phyloP scores from a whole-genome alignment of 345 rosid species.

The Syzygium jambos region DNA sequence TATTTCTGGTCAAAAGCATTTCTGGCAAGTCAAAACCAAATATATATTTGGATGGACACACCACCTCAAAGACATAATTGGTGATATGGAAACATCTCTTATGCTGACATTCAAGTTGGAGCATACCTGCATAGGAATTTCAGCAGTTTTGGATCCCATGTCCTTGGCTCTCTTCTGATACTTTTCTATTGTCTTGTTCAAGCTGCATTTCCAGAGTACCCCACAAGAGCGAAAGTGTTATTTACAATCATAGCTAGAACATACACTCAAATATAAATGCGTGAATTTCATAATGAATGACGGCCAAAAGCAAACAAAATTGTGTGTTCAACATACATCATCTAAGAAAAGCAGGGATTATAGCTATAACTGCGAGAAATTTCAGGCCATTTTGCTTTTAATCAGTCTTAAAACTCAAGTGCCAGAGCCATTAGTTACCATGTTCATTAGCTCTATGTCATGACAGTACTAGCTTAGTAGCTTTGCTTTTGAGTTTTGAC shows the following conservation, averaged over 20 bases:
- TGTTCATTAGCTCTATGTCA: neutral
- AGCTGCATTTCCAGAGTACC: conserved; percentile 15
- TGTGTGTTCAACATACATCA: neutral
- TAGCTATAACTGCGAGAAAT: neutral
- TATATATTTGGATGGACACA: neutral
- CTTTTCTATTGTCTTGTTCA: conserved; percentile 57
- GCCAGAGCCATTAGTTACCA: neutral
- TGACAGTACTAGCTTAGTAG: neutral
- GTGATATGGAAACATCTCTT: neutral
- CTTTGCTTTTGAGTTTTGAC: neutral
- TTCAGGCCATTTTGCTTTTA: neutral
- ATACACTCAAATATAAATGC: neutral
- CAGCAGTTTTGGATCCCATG: conserved; percentile 21
- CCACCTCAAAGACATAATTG: neutral
- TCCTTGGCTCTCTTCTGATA: conserved; percentile 60
- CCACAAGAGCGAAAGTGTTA: neutral
- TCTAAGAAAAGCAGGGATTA: neutral
- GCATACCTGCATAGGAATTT: conserved; percentile 38
- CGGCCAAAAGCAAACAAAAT: neutral
- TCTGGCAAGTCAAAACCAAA: neutral
- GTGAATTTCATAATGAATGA: neutral
- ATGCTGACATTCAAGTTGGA: neutral
- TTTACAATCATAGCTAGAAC: neutral
- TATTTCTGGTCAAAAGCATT: neutral
- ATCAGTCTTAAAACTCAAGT: neutral